These are phyloP conservation scores for Boletus putidus DNA, from an alignment of 1,284 basidiomycete genomes.

Conservation along the genomic window DNA sequence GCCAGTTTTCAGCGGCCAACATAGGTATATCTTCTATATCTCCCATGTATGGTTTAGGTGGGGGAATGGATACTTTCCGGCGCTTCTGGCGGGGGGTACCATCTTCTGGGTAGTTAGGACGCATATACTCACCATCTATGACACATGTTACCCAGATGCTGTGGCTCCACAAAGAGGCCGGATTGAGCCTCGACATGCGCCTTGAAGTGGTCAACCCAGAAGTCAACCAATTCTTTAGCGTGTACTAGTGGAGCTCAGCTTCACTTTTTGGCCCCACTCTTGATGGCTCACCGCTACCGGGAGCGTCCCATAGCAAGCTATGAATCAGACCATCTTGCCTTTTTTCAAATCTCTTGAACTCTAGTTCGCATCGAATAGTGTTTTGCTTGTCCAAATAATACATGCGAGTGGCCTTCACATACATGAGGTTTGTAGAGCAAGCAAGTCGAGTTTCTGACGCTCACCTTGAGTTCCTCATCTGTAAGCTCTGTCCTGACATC, in stretches of 20 bases:
- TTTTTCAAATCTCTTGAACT: conserved; percentile 57
- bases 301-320: conserved; percentile 67
- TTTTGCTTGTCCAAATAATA: conserved; percentile 67
- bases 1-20: conserved; percentile 7
- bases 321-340: conserved; percentile 55
- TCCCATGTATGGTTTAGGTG: background rate
- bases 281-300: conserved; percentile 55
- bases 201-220: conserved; percentile 71
- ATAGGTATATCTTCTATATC: conserved; percentile 1
- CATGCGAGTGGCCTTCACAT: conserved; percentile 55
- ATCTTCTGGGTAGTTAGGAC: conserved; percentile 22
- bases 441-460: background rate
- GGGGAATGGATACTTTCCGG: conserved; percentile 22
- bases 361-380: conserved; percentile 50
- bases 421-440: conserved; percentile 3
- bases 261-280: background rate
- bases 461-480: conserved; percentile 73
- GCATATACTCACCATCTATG: background rate
- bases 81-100: conserved; percentile 27
- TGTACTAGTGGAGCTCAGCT: conserved; percentile 48
- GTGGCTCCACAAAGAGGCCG: conserved; percentile 46
- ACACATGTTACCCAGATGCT: conserved; percentile 30
- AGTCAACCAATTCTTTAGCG: conserved; percentile 61
- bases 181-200: conserved; percentile 64
- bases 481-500: conserved; percentile 74